Evolutionary conservation across 2,329 filamentous ascomycete genomes (phyloP), one percentile per base, ranked within the genome.

Genomic region (Trichoderma sp.): DNA sequence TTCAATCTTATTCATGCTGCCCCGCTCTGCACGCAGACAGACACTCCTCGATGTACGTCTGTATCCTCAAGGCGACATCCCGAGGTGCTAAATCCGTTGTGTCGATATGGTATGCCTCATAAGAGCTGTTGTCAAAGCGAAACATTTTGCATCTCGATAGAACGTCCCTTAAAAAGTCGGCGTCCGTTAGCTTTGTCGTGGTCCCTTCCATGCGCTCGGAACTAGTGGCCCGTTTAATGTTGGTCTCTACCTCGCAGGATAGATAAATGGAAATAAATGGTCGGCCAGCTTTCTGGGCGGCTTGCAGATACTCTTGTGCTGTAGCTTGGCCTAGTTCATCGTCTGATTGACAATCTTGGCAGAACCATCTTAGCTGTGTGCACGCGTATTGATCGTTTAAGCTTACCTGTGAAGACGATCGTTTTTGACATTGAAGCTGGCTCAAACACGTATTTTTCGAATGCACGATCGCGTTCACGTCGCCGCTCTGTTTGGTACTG

Each of bases 331-430:
- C 60, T 17, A 64, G 10, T 10, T 53, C 19, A 32, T 64, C 52
- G 7, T 64, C 32, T 53, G 60, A 39, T 35, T 64, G 60, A 17
- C 52, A 64, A 37, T 64, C 60, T 64, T 48, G 7, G n/a, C 45
- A 48, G 15, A 6, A 29, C 8, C 17, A 25, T 8, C 5, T 52
- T 53, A 63, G 29, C 29, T 34, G 15, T 22, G 42, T 10, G 2
- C 4, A 39, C 15, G 34, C 10, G 15, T n/a, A 50, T 25, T n/a
- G 5, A 2, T 32, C 29, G 10, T 34, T 48, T 22, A 15, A 8
- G 12, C 19, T 50, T 39, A 64, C 60, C 60, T 39, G 60, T 53
- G 10, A 64, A 64, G 17, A 64, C n/a, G 4, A 64, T 29, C 4
- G 34, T 64, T 15, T 32, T 19, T 29, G 45, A 52, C 4, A 13